A percentile compares a stretch with the other conserved stretches of the same genome.
Conservation (phyloP, 305 asterid species). For the Caryopteris hybrid region DNA sequence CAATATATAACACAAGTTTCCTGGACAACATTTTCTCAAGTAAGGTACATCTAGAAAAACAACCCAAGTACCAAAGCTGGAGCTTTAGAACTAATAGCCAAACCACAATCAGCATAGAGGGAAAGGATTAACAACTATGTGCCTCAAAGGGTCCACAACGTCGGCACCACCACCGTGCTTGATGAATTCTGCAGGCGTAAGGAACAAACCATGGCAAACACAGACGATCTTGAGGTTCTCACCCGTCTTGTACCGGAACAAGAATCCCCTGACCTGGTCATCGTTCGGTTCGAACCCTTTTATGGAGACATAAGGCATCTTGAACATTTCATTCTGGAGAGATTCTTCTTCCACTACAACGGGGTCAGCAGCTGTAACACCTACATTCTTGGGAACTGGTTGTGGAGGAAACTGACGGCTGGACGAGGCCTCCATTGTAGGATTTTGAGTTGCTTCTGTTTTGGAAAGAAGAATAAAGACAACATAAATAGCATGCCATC, state of each 20-base stretch:
- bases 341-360: neutral
- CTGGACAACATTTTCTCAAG: no score
- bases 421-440: slow-evolving; percentile 22
- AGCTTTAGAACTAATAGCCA: neutral
- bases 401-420: neutral
- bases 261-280: slow-evolving; percentile 36
- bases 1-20: no score
- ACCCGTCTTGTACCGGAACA: slow-evolving; percentile 42
- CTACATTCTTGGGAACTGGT: slow-evolving; percentile 16
- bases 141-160: slow-evolving; percentile 40
- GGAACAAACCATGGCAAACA: slow-evolving; percentile 59
- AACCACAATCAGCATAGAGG: slow-evolving; percentile 9
- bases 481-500: no score
- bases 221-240: slow-evolving; percentile 51
- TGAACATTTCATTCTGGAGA: slow-evolving; percentile 3
- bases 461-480: neutral
- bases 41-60: no score
- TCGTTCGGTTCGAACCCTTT: slow-evolving; percentile 30
- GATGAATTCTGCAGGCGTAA: slow-evolving; percentile 56
- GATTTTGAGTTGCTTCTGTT: slow-evolving; percentile 8
- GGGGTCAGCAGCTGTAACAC: neutral
- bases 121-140: slow-evolving; percentile 38
- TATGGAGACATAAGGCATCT: slow-evolving; percentile 50
- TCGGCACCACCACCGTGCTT: slow-evolving; percentile 65
- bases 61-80: neutral